Evolutionary conservation across 177 flowering plant genomes (phyloP), one percentile per base, ranked within the genome.

Genomic region (Vitis hybrid): DNA sequence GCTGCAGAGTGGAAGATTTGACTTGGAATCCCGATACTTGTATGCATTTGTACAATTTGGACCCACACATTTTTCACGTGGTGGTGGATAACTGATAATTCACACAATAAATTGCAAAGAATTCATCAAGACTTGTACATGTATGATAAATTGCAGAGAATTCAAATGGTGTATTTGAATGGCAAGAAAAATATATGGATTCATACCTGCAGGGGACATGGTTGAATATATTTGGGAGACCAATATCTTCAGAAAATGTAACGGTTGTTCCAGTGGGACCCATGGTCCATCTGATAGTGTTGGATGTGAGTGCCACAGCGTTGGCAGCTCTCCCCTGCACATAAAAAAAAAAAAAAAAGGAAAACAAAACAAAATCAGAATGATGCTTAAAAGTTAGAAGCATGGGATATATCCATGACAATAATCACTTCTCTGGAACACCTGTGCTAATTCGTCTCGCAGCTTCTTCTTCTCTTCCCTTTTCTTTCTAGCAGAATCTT

Each of bases 1-100:
- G 72, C 86, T 84, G 73, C 86, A 84, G 1, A 84, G 77, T 1
- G 86, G 86, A 58, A 84, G 81, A 52, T 81, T 84, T 8, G 84
- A 79, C 72, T 81, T 81, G 11, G 86, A 84, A 66, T 84, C 86
- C 14, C 86, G 77, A 21, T 84, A 84, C 68, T 77, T 84, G 76
- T 81, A 84, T 13, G 76, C 50, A 56, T 84, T 84, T 3, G 73
- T 69, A 50, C 86, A 84, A 21, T 65, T 63, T 18, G 86, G 86
- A 15, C 80, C 84, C 0, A 80, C 84, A 71, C 86, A 84, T 77
- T 71, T 81, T 58, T 84, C 86, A 3, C 86, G 79, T 2, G 84
- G 78, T 14, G 81, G 83, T 15, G 86, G 86, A 66, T 84, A 84
- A 35, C 86, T 84, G 79, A 21, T 67, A 20, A 65, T 2, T 15